A percentile compares a stretch with the other conserved stretches of the same genome.
phyloP scores from a whole-genome alignment of 2,329 filamentous ascomycete species.

The Cladobotryum mycophilum region DNA sequence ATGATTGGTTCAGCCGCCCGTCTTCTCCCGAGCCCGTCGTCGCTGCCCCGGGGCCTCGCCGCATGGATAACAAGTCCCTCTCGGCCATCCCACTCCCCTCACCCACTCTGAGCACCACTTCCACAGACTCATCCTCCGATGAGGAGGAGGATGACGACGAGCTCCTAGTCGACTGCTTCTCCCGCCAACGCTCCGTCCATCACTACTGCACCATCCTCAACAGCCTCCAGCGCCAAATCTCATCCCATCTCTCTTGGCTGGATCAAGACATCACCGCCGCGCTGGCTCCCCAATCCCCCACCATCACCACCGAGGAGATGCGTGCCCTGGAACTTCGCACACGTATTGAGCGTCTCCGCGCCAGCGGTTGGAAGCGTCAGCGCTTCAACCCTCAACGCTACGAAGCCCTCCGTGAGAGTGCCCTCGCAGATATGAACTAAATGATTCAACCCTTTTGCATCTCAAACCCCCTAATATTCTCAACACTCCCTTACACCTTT shows the following conservation, averaged over 20 bases:
- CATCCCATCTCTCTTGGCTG: slow-evolving; percentile 41
- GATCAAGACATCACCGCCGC: slow-evolving; percentile 32
- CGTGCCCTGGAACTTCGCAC: slow-evolving; percentile 38
- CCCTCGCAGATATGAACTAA: slow-evolving; percentile 41
- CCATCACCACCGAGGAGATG: slow-evolving; percentile 27
- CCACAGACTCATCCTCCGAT: slow-evolving; percentile 1
- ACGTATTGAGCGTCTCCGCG: slow-evolving; percentile 49
- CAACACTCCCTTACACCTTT: background rate
- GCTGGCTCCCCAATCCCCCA: slow-evolving; percentile 13
- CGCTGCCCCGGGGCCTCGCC: slow-evolving; percentile 14
- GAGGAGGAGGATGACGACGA: slow-evolving; percentile 13
- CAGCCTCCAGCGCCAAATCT: slow-evolving; percentile 42
- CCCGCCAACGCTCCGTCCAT: slow-evolving; percentile 38
- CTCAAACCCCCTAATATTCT: too few species aligned
- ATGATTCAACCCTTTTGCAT: too few species aligned
- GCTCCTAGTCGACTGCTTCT: slow-evolving; percentile 28
- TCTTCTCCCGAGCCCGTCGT: slow-evolving; percentile 19
- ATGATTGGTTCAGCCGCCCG: slow-evolving; percentile 31
- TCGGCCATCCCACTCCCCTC: slow-evolving; percentile 5
- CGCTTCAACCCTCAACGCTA: slow-evolving; percentile 50
- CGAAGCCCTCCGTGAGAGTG: slow-evolving; percentile 45
- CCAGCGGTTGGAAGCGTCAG: slow-evolving; percentile 49
- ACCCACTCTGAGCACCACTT: slow-evolving; percentile 7
- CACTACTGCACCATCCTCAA: slow-evolving; percentile 45
- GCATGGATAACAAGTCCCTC: background rate